Evolutionary conservation across 768 basidiomycete genomes (phyloP).

Genomic region (Tricholomella constricta): DNA sequence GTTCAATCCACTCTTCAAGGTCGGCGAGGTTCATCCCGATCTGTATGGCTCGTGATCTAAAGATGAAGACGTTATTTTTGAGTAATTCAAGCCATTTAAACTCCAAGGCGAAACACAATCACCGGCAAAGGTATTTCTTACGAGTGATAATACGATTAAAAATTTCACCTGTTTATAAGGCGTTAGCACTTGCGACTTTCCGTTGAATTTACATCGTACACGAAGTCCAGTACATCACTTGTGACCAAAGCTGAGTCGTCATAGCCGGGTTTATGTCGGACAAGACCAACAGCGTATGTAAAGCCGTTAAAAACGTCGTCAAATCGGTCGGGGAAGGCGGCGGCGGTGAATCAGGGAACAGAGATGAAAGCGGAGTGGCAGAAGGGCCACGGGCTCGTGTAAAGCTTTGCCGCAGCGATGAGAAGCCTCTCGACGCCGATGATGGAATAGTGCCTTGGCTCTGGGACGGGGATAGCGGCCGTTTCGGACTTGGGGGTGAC

Average conservation of each 20-base stretch:
- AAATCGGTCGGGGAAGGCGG: slow-evolving; percentile 55
- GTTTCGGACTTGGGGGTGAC: slow-evolving; percentile 51
- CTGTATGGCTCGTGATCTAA: slow-evolving; percentile 82
- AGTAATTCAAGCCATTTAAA: too few species aligned
- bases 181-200: not conserved
- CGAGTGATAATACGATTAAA: slow-evolving; percentile 87
- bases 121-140: slow-evolving; percentile 94
- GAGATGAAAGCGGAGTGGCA: slow-evolving; percentile 47
- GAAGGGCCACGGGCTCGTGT: slow-evolving; percentile 50
- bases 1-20: slow-evolving; percentile 90
- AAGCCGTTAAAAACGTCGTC: slow-evolving; percentile 78
- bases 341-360: slow-evolving; percentile 49
- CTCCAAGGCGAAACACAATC: slow-evolving; percentile 4
- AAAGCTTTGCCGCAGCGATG: slow-evolving; percentile 70
- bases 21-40: slow-evolving; percentile 84
- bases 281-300: slow-evolving; percentile 80
- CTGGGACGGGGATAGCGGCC: slow-evolving; percentile 56
- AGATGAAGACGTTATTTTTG: not conserved
- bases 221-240: slow-evolving; percentile 98
- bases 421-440: slow-evolving; percentile 55
- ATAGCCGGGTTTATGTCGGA: slow-evolving; percentile 91
- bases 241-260: slow-evolving; percentile 90
- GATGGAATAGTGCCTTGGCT: slow-evolving; percentile 43
- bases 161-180: slow-evolving; percentile 60
- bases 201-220: slow-evolving; percentile 52